Base-by-base conservation (phyloP, 2,329 filamentous ascomycete species). In the Penicillium nordicum region DNA sequence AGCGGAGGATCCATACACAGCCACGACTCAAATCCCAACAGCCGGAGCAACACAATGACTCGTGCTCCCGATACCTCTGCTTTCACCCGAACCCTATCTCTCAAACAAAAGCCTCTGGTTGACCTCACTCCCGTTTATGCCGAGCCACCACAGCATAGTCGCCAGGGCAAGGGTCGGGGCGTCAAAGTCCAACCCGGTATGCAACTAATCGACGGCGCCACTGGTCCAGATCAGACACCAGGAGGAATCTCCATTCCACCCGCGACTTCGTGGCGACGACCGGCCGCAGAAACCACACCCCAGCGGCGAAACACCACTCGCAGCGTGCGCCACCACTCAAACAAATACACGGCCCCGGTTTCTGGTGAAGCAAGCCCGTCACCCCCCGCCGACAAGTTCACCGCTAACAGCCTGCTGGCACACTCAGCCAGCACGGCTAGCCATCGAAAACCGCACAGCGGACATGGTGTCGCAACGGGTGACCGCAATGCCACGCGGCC, bases 81-180 rank as follows among this genome's bases (percentile, higher is more conserved):
- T 38, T 72, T 80, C 5, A 72, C 73, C 40, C 76, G 79, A 48
- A 76, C 76, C n/a, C 72, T 70, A n/a, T 82, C 82, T 2, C 62
- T 71, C 49, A 70, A 66, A 6, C 68, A 72, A 25, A 75, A 84
- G 59, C 88, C 88, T 1, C 78, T 92, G 6, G 74, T 92, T 30
- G 88, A 89, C 65, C 79, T 91, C 40, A 86, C 85, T 0, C 84
- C 85, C 0, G 78, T 79, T 47, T 88, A 87, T 66, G 79, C 81
- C 48, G 86, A 88, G 59, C 80, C 86, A 7, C 86, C 86, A 2
- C 71, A 73, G 38, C 70, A 74, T 57, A 58, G 55, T 5, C 66
- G 67, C 29, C 74, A 70, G 48, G 72, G 69, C 8, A 74, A 71
- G 50, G 73, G 70, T 4, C 67, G 70, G 46, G 74, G 72, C n/a